Conservation (phyloP, 331 rosid species). For the Rosa hybrid region DNA sequence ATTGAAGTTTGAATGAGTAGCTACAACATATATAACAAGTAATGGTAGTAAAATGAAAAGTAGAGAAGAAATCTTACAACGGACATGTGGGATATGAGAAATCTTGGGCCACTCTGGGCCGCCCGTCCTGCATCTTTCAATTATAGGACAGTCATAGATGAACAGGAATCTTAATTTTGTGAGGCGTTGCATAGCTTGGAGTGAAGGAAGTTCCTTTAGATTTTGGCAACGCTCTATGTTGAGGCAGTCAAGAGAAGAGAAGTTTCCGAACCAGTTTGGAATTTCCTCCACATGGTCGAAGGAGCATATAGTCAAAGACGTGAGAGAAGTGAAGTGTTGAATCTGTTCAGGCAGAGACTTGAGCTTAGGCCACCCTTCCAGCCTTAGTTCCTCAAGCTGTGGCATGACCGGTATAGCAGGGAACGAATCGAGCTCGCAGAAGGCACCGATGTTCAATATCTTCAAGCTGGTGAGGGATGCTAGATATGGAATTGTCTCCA, state of each 20-base stretch:
- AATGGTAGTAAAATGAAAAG: too few relatives aligned
- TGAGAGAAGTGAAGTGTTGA: neutral
- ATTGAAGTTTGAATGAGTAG: too few relatives aligned
- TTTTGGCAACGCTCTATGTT: too few relatives aligned
- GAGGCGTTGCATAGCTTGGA: too few relatives aligned
- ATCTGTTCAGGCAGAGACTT: constrained; percentile 5
- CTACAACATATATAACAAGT: too few relatives aligned
- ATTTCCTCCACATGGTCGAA: neutral
- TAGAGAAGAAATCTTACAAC: too few relatives aligned
- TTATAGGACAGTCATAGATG: too few relatives aligned
- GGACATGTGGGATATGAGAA: too few relatives aligned
- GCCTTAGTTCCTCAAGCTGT: neutral
- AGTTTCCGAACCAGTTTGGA: constrained; percentile 12
- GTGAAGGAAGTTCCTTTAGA: too few relatives aligned
- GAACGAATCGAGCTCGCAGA: constrained; percentile 9
- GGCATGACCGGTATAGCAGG: neutral
- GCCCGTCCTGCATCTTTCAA: too few relatives aligned
- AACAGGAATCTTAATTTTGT: too few relatives aligned
- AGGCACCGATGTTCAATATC: neutral
- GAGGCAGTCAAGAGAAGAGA: neutral
- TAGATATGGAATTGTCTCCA: neutral
- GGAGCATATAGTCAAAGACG: rapidly evolving
- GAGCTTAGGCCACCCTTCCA: neutral
- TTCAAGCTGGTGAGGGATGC: neutral
- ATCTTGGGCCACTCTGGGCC: too few relatives aligned